Conservation (phyloP, 1,139 yeast species). For the Suhomyces panamericanus region DNA sequence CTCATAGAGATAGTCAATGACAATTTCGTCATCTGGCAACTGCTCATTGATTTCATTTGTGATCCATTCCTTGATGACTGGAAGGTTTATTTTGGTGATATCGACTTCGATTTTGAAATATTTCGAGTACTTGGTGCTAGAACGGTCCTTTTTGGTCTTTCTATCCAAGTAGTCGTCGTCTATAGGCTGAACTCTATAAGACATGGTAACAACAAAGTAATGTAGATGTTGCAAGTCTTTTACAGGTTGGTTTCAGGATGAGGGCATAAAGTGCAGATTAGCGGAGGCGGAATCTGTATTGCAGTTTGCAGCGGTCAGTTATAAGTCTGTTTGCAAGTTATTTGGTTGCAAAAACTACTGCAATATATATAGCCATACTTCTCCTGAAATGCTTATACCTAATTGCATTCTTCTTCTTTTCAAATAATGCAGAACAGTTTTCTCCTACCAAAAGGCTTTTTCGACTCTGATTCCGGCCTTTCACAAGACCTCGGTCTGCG, state of each 20-base stretch:
- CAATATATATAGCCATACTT: neutral
- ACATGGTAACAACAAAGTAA: constrained; percentile 14
- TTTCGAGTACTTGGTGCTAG: constrained; percentile 15
- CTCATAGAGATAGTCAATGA: constrained; percentile 43
- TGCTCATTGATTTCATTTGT: constrained; percentile 27
- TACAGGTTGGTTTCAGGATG: constrained; percentile 3
- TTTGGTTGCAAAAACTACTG: constrained; percentile 5
- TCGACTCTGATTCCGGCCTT: no score
- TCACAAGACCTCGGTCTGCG: no score
- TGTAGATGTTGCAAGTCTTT: constrained; percentile 2
- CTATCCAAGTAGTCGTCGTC: constrained; percentile 17
- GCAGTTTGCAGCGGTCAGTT: neutral
- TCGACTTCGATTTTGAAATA: constrained; percentile 27
- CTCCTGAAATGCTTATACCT: neutral
- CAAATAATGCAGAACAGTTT: neutral
- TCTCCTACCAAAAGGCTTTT: neutral
- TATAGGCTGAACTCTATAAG: constrained; percentile 20
- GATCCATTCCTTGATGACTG: constrained; percentile 40
- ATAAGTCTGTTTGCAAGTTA: constrained; percentile 1
- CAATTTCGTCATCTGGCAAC: constrained; percentile 50
- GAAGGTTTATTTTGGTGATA: constrained; percentile 34
- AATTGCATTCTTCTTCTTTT: neutral
- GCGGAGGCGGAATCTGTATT: neutral
- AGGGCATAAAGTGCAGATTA: neutral
- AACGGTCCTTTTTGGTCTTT: constrained; percentile 8